Percentiles rank a stretch among this genome's conserved stretches.
Evolutionary conservation across 257 asterid species (phyloP).

Genomic region (Thymus quinquecostatus): DNA sequence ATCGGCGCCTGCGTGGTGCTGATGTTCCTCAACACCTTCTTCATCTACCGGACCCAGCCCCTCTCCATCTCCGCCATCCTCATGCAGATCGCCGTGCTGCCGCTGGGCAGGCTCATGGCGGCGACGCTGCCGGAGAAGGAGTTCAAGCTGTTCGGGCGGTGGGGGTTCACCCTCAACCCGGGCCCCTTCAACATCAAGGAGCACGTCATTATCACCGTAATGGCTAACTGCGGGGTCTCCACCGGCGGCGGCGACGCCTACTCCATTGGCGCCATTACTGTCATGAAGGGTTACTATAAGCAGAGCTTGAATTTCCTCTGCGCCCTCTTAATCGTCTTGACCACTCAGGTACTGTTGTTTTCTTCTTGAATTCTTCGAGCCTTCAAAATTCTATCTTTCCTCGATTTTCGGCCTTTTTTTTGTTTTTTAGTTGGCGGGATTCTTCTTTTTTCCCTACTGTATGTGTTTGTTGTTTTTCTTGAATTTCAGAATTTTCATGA

Average conservation of each 20-base stretch:
- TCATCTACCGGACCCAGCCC: constrained; percentile 89
- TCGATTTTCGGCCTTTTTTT: background rate
- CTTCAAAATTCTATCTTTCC: background rate
- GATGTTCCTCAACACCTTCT: constrained; percentile 93
- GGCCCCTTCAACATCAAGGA: constrained; percentile 95
- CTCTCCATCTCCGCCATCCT: constrained; percentile 83
- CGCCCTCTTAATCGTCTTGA: constrained; percentile 79
- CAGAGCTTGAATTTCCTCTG: constrained; percentile 75
- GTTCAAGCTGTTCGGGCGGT: constrained; percentile 53
- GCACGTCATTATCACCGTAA: constrained; percentile 87
- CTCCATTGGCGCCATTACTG: constrained; percentile 97
- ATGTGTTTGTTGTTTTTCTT: background rate
- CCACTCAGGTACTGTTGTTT: constrained; percentile 71
- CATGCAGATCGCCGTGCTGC: constrained; percentile 88
- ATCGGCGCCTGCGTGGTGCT: constrained; percentile 63
- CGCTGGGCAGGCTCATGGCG: constrained; percentile 89
- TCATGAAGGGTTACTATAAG: constrained; percentile 92
- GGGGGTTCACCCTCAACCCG: constrained; percentile 83
- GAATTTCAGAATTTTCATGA: too few relatives aligned
- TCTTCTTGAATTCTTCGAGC: background rate
- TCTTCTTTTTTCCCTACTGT: too few relatives aligned
- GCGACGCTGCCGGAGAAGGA: constrained; percentile 64
- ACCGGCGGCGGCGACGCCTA: constrained; percentile 98
- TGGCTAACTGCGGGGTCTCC: constrained; percentile 99
- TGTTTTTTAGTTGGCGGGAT: background rate